These are phyloP conservation scores for Umbelopsis sp. DNA, from an alignment of 192 early-diverging fungal genomes.

Conservation along the genomic window DNA sequence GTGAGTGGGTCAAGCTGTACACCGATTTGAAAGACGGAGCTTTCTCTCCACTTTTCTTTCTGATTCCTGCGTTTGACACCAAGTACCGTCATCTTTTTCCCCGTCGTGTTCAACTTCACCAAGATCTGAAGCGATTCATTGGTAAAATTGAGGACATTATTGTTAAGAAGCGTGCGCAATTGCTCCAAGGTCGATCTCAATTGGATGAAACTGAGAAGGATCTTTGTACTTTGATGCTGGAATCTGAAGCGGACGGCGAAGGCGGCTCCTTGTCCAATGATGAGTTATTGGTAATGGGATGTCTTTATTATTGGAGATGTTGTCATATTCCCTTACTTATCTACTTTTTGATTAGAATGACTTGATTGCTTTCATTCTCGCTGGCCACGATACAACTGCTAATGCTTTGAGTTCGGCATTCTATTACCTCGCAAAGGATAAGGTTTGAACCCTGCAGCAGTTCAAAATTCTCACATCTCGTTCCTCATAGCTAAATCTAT, in stretches of 20 bases:
- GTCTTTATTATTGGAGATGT: slow-evolving; percentile 31
- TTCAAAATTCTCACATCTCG: background rate
- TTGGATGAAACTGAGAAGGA: slow-evolving; percentile 34
- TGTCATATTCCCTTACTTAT: background rate
- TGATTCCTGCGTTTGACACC: slow-evolving; percentile 5
- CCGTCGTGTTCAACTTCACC: background rate
- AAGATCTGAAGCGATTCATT: background rate
- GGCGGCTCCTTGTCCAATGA: slow-evolving; percentile 17
- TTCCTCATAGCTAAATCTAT: slow-evolving; percentile 24
- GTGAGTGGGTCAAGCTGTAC: slow-evolving; percentile 21
- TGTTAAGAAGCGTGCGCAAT: background rate
- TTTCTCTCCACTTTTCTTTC: background rate
- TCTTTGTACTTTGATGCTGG: slow-evolving; percentile 58
- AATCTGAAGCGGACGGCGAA: slow-evolving; percentile 50
- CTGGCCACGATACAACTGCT: slow-evolving; percentile 55
- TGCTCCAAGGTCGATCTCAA: slow-evolving; percentile 11
- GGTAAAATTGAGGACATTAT: background rate
- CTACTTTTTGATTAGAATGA: slow-evolving; percentile 47
- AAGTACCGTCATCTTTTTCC: background rate
- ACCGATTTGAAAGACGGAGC: background rate
- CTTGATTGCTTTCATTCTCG: slow-evolving; percentile 56
- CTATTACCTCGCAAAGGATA: slow-evolving; percentile 49
- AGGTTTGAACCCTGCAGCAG: background rate
- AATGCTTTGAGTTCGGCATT: slow-evolving; percentile 45
- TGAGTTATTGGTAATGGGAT: slow-evolving; percentile 36